Percentiles rank a stretch among this genome's conserved stretches.
phyloP scores from a whole-genome alignment of 306 rosid species.

The Delonix regia region DNA sequence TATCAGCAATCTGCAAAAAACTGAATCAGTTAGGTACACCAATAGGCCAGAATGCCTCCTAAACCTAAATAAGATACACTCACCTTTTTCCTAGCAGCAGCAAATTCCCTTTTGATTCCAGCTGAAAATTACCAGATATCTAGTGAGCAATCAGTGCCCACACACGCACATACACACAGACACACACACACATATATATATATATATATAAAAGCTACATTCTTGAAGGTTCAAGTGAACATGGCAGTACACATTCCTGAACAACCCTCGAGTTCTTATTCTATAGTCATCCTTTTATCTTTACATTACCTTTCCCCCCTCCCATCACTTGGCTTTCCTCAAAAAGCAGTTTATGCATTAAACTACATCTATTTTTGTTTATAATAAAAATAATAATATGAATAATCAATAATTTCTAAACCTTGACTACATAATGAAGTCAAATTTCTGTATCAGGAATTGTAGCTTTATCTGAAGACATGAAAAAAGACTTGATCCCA shows the following conservation, averaged over 20 bases:
- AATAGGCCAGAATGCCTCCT: not conserved
- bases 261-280: not conserved
- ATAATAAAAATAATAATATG: not conserved
- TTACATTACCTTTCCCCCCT: not conserved
- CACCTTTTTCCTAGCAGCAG: slow-evolving; percentile 78
- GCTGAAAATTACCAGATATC: slow-evolving; percentile 53
- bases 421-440: not conserved
- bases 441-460: not conserved
- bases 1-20: slow-evolving; percentile 64
- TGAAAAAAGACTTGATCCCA: slow-evolving; percentile 6
- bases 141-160: slow-evolving; percentile 31
- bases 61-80: slow-evolving; percentile 27
- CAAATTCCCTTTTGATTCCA: slow-evolving; percentile 85
- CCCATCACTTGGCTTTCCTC: slow-evolving; percentile 7
- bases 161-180: no score
- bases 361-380: not conserved
- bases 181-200: no score
- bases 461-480: not conserved
- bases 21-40: slow-evolving; percentile 5
- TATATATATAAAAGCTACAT: not conserved
- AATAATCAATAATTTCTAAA: not conserved
- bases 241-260: not conserved
- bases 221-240: slow-evolving; percentile 2
- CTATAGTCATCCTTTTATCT: not conserved
- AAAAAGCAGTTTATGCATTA: not conserved